Evolutionary conservation across 129 eudicot species (phyloP).

Genomic region (Escallonia rubra): DNA sequence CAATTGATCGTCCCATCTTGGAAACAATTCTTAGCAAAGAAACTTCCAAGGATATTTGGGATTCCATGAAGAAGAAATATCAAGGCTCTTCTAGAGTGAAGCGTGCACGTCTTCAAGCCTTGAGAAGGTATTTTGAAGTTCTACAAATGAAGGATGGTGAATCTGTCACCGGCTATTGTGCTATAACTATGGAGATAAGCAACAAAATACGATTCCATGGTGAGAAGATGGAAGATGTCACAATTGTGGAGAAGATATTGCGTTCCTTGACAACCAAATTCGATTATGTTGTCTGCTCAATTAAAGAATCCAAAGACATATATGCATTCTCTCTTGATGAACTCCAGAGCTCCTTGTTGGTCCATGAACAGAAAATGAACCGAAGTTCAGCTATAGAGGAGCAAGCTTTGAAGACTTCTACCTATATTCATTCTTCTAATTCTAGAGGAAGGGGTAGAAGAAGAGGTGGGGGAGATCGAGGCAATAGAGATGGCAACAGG

Average conservation of each 20-base stretch:
- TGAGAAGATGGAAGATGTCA: background rate
- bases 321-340: constrained; percentile 3
- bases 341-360: constrained; percentile 1
- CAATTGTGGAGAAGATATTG: background rate
- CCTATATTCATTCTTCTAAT: background rate
- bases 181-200: background rate
- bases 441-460: background rate
- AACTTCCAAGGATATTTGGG: background rate
- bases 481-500: too few relatives aligned
- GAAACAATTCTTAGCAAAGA: too few relatives aligned
- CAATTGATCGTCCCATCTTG: too few relatives aligned
- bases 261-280: background rate
- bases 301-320: background rate
- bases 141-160: background rate
- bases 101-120: background rate
- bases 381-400: background rate
- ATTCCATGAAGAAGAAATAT: background rate
- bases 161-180: background rate
- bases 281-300: constrained; percentile 4
- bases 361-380: constrained; percentile 2
- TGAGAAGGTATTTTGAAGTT: background rate
- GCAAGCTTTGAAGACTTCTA: background rate
- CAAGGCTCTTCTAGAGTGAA: background rate
- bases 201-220: constrained; percentile 4
- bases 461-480: background rate